Base-by-base conservation (phyloP, 1,284 basidiomycete species). In the Sphaerobolus stellatus region DNA sequence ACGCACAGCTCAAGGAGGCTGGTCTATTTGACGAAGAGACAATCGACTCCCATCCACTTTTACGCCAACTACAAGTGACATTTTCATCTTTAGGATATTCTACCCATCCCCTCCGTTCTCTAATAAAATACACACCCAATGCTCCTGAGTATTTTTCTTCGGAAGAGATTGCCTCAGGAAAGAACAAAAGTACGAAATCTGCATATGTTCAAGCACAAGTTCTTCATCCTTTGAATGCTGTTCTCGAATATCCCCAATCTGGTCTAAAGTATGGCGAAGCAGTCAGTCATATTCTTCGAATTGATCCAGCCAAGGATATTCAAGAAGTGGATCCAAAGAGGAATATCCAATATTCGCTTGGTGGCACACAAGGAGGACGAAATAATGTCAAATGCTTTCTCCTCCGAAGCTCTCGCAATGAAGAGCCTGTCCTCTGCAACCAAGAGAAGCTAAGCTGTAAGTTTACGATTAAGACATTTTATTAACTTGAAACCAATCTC, bases 171-270 rank as follows among this genome's bases (percentile, higher is more conserved):
- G 36, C 2, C 8, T 48, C 13, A 2, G n/a, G 24, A 5, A 9
- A 31, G n/a, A 24, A 52, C n/a, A 6, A 47, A 18, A 3, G 48
- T 5, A 52, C 14, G 9, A 3, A 41, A 30, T 2, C n/a, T 28
- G 8, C 43, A 3, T 52, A 24, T n/a, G 20, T 46, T 24, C 25
- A 20, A 3, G 50, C 22, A 5, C 18, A 49, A 2, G 41, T 46
- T 49, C 24, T 49, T 24, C 43, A 52, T 46, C 44, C 50, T 30
- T 9, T 43, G 25, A 41, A 41, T n/a, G 18, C 50, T 24, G 41
- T 52, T 16, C 2, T 52, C 5, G 50, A 52, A 47, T 52, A 49
- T 30, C 50, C 50, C 24, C 24, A 48, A 28, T 49, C 44, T 43
- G 50, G 50, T 4, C 4, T 22, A n/a, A 2, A 25, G n/a, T 11